A percentile compares a stretch with the other conserved stretches of the same genome.
Evolutionary conservation across 179 eudicot species (phyloP).

Genomic region (Corrigiola litoralis): DNA sequence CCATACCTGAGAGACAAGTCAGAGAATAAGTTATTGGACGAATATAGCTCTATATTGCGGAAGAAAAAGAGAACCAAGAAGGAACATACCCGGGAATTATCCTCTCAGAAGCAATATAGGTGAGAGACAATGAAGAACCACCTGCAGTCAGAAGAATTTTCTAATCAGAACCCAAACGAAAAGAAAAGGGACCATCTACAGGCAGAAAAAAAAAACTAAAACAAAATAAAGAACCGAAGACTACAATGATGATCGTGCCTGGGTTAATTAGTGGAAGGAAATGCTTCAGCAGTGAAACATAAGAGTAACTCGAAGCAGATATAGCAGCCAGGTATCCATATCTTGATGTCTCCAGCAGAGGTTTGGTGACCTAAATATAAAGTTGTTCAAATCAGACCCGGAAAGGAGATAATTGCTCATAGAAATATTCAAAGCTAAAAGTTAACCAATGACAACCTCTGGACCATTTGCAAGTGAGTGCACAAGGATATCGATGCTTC

Average conservation of each 20-base stretch:
- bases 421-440: background rate
- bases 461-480: conserved; percentile 99
- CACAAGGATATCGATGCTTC: conserved; percentile 92
- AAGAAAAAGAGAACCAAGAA: background rate
- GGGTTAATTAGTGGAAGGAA: conserved; percentile 95
- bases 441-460: conserved; percentile 43
- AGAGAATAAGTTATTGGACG: background rate
- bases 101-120: conserved; percentile 96
- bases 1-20: conserved; percentile 56
- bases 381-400: conserved; percentile 3
- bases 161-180: background rate
- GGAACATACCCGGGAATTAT: conserved; percentile 83
- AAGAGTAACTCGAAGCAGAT: conserved; percentile 98
- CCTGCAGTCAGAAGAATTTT: conserved; percentile 42
- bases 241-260: conserved; percentile 43
- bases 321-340: conserved; percentile 91
- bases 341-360: conserved; percentile 90
- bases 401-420: background rate
- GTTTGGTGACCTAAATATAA: conserved; percentile 66
- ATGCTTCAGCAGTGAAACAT: conserved; percentile 83
- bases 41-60: background rate
- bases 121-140: conserved; percentile 87
- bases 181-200: background rate
- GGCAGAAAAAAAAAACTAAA: background rate
- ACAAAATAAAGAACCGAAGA: background rate